phyloP scores from a whole-genome alignment of 495 filamentous ascomycete species.

The Penicillium argentinense region DNA sequence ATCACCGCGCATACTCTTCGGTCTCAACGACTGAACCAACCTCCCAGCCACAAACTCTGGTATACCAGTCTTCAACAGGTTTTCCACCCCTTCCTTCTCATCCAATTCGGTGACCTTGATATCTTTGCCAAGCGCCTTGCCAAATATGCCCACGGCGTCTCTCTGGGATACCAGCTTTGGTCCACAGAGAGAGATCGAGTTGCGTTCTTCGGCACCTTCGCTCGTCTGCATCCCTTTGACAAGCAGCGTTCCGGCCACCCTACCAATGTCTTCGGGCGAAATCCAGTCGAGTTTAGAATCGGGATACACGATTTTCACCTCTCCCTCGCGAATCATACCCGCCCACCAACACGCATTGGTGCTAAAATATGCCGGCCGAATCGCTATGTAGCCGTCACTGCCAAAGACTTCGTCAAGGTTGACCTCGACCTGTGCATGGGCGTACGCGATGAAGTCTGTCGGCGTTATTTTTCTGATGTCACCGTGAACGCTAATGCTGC shows the following conservation, averaged over 20 bases:
- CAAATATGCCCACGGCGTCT: conserved; percentile 4
- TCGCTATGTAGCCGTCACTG: conserved; percentile 18
- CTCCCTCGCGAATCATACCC: conserved; percentile 15
- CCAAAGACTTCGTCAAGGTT: conserved; percentile 28
- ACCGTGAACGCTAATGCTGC: conserved; percentile 21
- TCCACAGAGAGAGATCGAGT: conserved; percentile 3
- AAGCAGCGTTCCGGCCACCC: conserved; percentile 26
- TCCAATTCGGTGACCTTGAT: too few species aligned
- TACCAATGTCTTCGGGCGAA: conserved; percentile 30
- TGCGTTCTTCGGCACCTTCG: conserved; percentile 7
- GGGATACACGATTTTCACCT: conserved; percentile 20
- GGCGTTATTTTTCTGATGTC: conserved; percentile 14
- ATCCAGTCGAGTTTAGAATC: conserved; percentile 25
- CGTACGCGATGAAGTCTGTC: conserved; percentile 18
- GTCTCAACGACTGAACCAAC: too few species aligned
- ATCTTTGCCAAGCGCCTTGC: too few species aligned
- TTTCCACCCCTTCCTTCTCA: too few species aligned
- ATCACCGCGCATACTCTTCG: too few species aligned
- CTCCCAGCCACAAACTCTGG: too few species aligned
- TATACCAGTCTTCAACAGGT: too few species aligned
- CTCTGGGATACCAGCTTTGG: conserved; percentile 2
- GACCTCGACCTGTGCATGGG: conserved; percentile 33
- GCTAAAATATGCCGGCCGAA: conserved; percentile 26
- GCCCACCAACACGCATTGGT: conserved; percentile 24
- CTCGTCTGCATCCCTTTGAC: too few species aligned